A percentile compares a stretch with the other conserved stretches of the same genome.
phyloP scores from a whole-genome alignment of 768 basidiomycete genomes.

The Agrocybe chaxingu region DNA sequence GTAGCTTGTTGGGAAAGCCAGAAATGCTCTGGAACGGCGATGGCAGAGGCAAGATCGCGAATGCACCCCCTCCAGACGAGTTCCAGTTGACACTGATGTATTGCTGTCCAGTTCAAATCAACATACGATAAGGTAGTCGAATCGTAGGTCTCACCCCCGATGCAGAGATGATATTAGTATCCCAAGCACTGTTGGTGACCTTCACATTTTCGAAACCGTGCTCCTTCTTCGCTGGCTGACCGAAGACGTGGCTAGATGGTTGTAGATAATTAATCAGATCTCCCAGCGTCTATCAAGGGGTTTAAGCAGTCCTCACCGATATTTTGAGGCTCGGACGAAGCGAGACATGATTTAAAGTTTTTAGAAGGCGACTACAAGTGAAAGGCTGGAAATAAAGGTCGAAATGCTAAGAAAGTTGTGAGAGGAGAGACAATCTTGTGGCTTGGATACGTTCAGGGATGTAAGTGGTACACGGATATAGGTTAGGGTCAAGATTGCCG shows the following conservation, averaged over 20 bases:
- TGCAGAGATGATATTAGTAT: conserved; percentile 88
- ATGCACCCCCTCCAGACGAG: conserved; percentile 88
- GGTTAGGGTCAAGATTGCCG: conserved; percentile 20
- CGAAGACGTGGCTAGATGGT: conserved; percentile 79
- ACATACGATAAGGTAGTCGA: conserved; percentile 1
- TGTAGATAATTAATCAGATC: conserved; percentile 13
- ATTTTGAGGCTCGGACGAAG: conserved; percentile 84
- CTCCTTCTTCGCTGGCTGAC: conserved; percentile 84
- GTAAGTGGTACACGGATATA: background rate
- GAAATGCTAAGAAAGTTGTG: background rate
- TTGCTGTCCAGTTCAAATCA: conserved; percentile 35
- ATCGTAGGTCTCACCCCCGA: conserved; percentile 58
- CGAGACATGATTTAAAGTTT: conserved; percentile 58
- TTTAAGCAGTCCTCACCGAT: conserved; percentile 51
- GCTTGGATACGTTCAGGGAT: background rate
- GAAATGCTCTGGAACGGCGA: conserved; percentile 58
- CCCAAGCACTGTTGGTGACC: conserved; percentile 89
- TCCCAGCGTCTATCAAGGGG: conserved; percentile 3
- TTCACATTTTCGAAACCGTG: conserved; percentile 79
- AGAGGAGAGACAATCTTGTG: conserved; percentile 1
- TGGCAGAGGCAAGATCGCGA: conserved; percentile 87
- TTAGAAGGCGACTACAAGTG: background rate
- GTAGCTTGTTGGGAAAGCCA: conserved; percentile 73
- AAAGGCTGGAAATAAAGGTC: background rate
- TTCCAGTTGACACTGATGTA: conserved; percentile 97